These are phyloP conservation scores for Candida patagonica DNA, from an alignment of 805 yeast genomes.

Conservation along the genomic window DNA sequence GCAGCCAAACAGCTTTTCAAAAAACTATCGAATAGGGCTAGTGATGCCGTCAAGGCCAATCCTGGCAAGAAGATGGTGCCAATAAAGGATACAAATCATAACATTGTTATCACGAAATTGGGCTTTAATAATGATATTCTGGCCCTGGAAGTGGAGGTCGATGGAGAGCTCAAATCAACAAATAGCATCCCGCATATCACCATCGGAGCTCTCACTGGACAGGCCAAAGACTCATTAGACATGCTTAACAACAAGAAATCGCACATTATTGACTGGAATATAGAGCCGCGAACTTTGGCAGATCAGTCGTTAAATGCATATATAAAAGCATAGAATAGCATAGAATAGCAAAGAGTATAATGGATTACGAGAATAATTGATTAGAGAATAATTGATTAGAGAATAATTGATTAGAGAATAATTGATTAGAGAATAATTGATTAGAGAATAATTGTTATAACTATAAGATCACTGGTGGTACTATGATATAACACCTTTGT, in stretches of 20 bases:
- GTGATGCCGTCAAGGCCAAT: not conserved
- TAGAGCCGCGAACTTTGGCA: slow-evolving; percentile 12
- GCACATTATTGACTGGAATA: slow-evolving; percentile 12
- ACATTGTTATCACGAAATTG: not conserved
- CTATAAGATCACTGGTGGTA: not conserved
- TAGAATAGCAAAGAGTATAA: no score
- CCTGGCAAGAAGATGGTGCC: slow-evolving; percentile 2
- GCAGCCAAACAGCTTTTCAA: slow-evolving; percentile 1
- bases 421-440: not conserved
- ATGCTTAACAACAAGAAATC: slow-evolving; percentile 19
- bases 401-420: no score
- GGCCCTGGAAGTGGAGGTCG: slow-evolving; percentile 41
- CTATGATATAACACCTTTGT: slow-evolving; percentile 45
- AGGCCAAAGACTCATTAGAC: slow-evolving; percentile 46
- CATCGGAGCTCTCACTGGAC: slow-evolving; percentile 46
- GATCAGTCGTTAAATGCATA: slow-evolving; percentile 11
- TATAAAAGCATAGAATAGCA: not conserved
- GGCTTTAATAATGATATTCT: slow-evolving; percentile 19
- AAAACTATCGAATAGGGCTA: not conserved
- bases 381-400: not conserved
- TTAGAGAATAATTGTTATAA: not conserved
- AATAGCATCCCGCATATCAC: slow-evolving; percentile 62
- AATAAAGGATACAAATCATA: not conserved
- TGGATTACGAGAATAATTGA: no score
- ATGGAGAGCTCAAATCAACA: slow-evolving; percentile 23